Base-by-base conservation (phyloP, 2,329 filamentous ascomycete species). In the Cryphonectria parasitica region DNA sequence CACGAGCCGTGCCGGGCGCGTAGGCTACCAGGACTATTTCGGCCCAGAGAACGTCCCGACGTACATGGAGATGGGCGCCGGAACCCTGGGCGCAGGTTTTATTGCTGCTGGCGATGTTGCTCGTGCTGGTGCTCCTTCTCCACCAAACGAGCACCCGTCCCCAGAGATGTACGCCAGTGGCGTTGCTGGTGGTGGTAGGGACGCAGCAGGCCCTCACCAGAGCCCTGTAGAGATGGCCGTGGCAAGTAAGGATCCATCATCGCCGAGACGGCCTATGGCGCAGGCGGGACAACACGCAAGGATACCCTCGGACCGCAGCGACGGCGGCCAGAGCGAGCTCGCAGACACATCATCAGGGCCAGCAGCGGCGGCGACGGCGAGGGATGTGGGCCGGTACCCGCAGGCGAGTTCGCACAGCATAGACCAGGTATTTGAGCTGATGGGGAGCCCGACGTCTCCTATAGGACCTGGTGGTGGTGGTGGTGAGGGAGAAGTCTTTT, bases 391-490 rank as follows among this genome's bases (percentile, higher is more conserved):
- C 73, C 22, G 70, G 75, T 28, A 54, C 72, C 54, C 70, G 72
- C 56, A 66, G 68, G 39, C 60, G 49, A 61, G 74, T 69, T 52
- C 66, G 17, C 77, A 80, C 41, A 78, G 74, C 5, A 76, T 78
- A 34, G 31, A 73, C 78, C 8, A 78, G 79, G 25, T 80, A 28
- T 82, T 81, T 65, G 86, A 87, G 76, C 74, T 88, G 52, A 81
- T 85, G 68, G 85, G 83, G 31, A 56, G 45, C 22, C 56, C 71
- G 31, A 39, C 25, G 28, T 17, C 22, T 45, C 56, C 45, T 22
- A 17, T 45, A 6, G 43, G 43, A 5, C 43, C 43, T 8, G 58
- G 13, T 2, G 36, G 10, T 22, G 63, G 34, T 19, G 58, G 31
- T 43, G 36, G 61, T 19, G 34, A 31, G 60, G 10, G 34, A 36